These are phyloP conservation scores for Umbelopsis sp. DNA, from an alignment of 192 early-diverging fungal genomes.

Conservation along the genomic window DNA sequence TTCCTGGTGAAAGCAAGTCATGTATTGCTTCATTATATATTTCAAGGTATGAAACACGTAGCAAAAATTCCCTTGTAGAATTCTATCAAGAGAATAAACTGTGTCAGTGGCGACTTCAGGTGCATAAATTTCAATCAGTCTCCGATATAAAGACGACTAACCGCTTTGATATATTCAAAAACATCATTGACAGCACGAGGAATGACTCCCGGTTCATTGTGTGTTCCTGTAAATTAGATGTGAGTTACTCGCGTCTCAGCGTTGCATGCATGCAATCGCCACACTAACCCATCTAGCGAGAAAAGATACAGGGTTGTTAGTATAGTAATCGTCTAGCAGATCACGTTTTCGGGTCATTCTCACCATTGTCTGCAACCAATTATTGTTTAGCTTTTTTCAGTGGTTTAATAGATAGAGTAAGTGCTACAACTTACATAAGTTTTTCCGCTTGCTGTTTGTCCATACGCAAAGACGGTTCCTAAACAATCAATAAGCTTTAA, in stretches of 20 bases:
- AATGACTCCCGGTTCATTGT: conserved; percentile 74
- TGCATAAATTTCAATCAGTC: not conserved
- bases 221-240: conserved; percentile 46
- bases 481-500: not conserved
- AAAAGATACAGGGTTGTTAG: not conserved
- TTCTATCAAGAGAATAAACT: conserved; percentile 34
- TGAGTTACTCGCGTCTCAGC: not conserved
- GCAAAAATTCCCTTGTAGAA: conserved; percentile 77
- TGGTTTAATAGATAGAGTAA: too few relatives aligned
- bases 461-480: conserved; percentile 98
- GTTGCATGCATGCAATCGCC: not conserved
- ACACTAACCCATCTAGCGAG: not conserved
- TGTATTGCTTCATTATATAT: conserved; percentile 96
- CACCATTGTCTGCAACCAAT: not conserved
- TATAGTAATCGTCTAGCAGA: too few relatives aligned
- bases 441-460: conserved; percentile 96
- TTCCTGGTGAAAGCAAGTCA: conserved; percentile 85
- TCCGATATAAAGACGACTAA: conserved; percentile 8
- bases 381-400: not conserved
- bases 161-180: conserved; percentile 69
- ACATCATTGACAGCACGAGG: conserved; percentile 77
- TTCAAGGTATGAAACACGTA: conserved; percentile 95
- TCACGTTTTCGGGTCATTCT: not conserved
- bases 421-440: conserved; percentile 59
- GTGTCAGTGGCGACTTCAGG: not conserved